Evolutionary conservation across 1,284 basidiomycete species (phyloP).

Genomic region (Pseudozyma tsukubaensis): DNA sequence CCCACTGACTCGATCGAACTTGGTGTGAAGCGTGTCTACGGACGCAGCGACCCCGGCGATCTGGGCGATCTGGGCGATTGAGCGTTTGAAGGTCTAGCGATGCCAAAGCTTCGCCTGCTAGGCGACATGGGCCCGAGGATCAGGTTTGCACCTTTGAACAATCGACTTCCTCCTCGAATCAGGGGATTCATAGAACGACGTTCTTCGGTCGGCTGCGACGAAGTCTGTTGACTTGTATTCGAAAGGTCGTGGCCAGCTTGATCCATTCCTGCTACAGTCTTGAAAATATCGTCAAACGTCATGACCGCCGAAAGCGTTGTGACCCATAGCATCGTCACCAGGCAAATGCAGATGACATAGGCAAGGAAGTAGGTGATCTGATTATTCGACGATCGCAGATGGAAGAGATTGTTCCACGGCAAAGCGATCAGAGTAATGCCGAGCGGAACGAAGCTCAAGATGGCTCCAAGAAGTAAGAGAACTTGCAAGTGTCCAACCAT

Average conservation of each 20-base stretch:
- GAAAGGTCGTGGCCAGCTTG: too few relatives aligned
- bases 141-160: neutral
- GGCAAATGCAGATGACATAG: conserved; percentile 6
- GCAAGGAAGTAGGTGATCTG: conserved; percentile 14
- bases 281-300: conserved; percentile 22
- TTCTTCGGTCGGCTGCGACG: too few relatives aligned
- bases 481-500: conserved; percentile 14
- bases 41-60: neutral
- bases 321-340: neutral
- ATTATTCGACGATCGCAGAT: neutral
- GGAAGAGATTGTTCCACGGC: neutral
- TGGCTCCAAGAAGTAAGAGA: neutral
- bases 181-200: too few relatives aligned
- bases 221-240: neutral
- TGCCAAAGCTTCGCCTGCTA: neutral
- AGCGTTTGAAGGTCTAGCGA: neutral
- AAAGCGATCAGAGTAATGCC: neutral
- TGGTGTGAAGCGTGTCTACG: conserved; percentile 9
- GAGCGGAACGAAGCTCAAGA: conserved; percentile 3
- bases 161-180: neutral
- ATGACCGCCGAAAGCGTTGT: conserved; percentile 8
- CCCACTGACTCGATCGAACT: neutral
- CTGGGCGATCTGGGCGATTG: neutral
- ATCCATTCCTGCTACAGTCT: conserved; percentile 4
- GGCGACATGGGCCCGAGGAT: neutral